Conservation (phyloP, 768 basidiomycete genomes). For the Mycena kentingensis region DNA sequence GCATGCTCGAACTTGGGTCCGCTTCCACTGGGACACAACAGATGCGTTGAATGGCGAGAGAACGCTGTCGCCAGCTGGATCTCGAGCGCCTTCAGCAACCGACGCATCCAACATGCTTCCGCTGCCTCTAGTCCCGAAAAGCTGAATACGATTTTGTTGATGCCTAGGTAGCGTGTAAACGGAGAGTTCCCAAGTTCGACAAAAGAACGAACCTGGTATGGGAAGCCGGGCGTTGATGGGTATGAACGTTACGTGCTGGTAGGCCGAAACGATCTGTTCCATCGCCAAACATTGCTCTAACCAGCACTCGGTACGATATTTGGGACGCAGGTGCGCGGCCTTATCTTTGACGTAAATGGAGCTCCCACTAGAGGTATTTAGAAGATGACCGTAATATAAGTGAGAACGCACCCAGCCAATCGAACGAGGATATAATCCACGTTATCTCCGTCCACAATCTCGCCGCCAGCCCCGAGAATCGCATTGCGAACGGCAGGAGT, state of each 20-base stretch:
- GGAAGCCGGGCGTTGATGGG: conserved; percentile 66
- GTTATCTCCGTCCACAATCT: conserved; percentile 46
- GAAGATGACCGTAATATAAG: neutral
- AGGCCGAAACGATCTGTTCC: conserved; percentile 65
- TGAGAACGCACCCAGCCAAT: conserved; percentile 61
- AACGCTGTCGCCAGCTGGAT: conserved; percentile 55
- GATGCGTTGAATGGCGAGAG: conserved; percentile 71
- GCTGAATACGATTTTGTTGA: conserved; percentile 60
- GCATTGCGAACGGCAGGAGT: conserved; percentile 57
- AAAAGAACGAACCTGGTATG: conserved; percentile 48
- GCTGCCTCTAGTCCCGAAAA: conserved; percentile 77
- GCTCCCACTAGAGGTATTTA: conserved; percentile 56
- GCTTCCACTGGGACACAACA: conserved; percentile 70
- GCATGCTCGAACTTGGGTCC: conserved; percentile 84
- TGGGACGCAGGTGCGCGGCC: conserved; percentile 45
- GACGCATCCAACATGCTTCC: conserved; percentile 63
- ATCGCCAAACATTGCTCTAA: conserved; percentile 82
- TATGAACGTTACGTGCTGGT: conserved; percentile 69
- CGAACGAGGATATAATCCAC: conserved; percentile 71
- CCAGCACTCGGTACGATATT: conserved; percentile 92
- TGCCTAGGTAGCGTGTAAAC: conserved; percentile 39
- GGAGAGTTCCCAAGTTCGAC: neutral
- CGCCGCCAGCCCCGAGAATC: conserved; percentile 62
- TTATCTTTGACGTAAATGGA: conserved; percentile 62
- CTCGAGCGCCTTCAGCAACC: conserved; percentile 73